Evolutionary conservation across 2,329 filamentous ascomycete species (phyloP).

Genomic region (Hymenoscyphus albidus): DNA sequence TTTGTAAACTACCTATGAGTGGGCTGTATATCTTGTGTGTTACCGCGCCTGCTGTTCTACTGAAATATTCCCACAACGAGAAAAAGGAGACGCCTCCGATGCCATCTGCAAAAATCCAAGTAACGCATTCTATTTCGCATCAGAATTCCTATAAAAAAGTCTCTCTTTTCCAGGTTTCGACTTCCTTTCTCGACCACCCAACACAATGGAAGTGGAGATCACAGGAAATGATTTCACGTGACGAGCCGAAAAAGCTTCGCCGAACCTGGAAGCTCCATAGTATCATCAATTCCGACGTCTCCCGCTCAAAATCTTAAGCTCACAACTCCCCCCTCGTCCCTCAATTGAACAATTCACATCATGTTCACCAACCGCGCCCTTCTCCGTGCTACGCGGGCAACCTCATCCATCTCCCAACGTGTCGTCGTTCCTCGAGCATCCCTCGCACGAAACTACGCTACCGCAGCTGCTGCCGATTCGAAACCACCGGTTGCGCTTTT

Average conservation of each 20-base stretch:
- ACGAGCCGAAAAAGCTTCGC: conserved; percentile 9
- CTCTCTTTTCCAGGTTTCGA: background rate
- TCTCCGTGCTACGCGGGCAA: conserved; percentile 31
- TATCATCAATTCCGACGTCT: conserved; percentile 14
- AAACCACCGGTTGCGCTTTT: conserved; percentile 89
- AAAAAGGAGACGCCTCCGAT: no score
- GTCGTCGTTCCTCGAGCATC: conserved; percentile 38
- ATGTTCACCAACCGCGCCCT: conserved; percentile 36
- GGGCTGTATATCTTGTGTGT: background rate
- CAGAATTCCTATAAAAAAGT: background rate
- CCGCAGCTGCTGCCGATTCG: conserved; percentile 55
- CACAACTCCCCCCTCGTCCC: conserved; percentile 24
- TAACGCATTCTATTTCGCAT: no score
- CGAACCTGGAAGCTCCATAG: conserved; percentile 9
- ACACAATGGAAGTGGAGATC: background rate
- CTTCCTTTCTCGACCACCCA: no score
- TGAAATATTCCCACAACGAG: background rate
- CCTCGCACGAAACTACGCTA: conserved; percentile 73
- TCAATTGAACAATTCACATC: conserved; percentile 31
- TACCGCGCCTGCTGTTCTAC: background rate
- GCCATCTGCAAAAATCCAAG: no score
- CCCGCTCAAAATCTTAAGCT: conserved; percentile 16
- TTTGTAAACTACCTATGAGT: background rate
- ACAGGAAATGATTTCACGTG: conserved; percentile 11
- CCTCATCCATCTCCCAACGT: conserved; percentile 28